Evolutionary conservation across 2,329 filamentous ascomycete species (phyloP), one percentile per base, ranked within the genome.

Genomic region (Grosmannia serpens): DNA sequence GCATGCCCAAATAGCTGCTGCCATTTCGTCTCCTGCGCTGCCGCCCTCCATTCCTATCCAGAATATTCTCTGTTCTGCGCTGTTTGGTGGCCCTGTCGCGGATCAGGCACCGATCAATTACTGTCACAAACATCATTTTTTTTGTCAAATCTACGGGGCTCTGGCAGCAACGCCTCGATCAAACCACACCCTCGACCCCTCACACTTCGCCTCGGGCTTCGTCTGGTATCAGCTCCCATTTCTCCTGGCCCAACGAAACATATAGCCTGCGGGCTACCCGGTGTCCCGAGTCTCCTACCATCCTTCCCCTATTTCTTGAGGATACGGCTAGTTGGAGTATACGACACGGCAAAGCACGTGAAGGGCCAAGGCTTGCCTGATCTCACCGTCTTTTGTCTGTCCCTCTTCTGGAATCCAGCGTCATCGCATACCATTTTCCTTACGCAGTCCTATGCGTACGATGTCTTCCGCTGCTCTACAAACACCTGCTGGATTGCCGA

Each of bases 381-480:
- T 53, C 53, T 55, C 53, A 55, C 53, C 53, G 53, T 55, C 53
- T 55, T 55, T 55, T 47, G 17, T n/a, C 41, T 29, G 27, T 27
- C 49, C n/a, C 27, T 46, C n/a, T 38, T 38, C 27, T 47, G 38
- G 24, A 26, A 4, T 24, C 26, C 13, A 15, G 35, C 17, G 24
- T 22, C 33, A 24, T 44, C 31, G 22, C 35, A 2, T 17, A 26
- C 7, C 22, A 5, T 46, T 47, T 35, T 26, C 47, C n/a, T 50
- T 29, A 58, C 61, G 59, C 56, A 44, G 52, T 31, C 35, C 38
- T 55, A 60, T 57, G 55, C 58, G 52, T 46, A 79, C 75, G 71
- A 84, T 82, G 82, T 82, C 79, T 73, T 83, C 80, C 71, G 80
- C 83, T 75, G 80, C 80, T 66, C 73, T 87, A 69, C 84, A 86